Percentiles rank a stretch among this genome's conserved stretches.
Conservation (phyloP, 140 eudicot species). For the Eryngium alpinum region DNA sequence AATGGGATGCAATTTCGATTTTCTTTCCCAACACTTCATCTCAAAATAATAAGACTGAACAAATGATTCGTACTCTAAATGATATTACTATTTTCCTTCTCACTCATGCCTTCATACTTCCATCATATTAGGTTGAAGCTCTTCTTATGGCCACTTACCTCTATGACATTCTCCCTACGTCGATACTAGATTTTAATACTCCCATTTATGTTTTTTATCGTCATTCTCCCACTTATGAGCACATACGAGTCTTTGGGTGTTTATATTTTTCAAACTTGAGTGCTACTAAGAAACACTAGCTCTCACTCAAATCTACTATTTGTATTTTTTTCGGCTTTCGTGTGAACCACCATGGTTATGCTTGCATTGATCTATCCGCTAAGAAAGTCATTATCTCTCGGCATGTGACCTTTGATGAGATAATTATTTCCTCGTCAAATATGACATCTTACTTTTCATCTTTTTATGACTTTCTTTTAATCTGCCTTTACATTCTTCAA, state of each 20-base stretch:
- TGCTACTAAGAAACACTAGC: neutral
- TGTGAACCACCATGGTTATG: neutral
- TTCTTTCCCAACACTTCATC: neutral
- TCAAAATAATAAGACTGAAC: neutral
- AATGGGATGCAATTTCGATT: neutral
- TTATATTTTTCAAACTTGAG: neutral
- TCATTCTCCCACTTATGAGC: neutral
- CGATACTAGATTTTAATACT: neutral
- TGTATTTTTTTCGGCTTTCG: neutral
- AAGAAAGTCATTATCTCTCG: neutral
- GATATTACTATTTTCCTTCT: neutral
- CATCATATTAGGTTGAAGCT: neutral
- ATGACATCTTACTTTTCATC: neutral
- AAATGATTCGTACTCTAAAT: neutral
- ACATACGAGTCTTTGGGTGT: neutral
- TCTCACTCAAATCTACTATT: neutral
- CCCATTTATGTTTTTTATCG: neutral
- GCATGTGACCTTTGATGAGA: neutral
- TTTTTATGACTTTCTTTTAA: neutral
- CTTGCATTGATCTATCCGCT: neutral
- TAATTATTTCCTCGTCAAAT: neutral
- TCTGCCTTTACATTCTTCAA: neutral
- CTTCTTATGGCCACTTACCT: neutral
- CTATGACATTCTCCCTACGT: neutral
- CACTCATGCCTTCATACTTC: neutral